phyloP scores from a whole-genome alignment of 176 grass and related monocot genomes.

The Poa annua region DNA sequence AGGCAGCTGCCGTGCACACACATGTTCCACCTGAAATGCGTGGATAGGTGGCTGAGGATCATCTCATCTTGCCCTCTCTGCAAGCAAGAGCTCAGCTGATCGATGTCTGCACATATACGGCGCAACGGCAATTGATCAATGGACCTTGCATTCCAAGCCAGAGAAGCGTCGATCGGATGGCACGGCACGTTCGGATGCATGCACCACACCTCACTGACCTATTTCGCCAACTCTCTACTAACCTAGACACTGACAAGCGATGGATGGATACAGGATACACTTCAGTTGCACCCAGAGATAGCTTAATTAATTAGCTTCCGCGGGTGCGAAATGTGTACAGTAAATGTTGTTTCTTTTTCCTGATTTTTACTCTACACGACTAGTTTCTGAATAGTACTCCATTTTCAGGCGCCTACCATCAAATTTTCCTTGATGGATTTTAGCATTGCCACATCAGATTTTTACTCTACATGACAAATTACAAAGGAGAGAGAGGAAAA shows the following conservation, averaged over 20 bases:
- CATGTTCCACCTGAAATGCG: constrained; percentile 88
- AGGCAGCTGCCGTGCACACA: constrained; percentile 90
- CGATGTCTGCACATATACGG: constrained; percentile 35
- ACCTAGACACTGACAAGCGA: constrained; percentile 41
- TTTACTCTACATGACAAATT: too few relatives aligned
- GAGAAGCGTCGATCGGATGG: constrained; percentile 2
- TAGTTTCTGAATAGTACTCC: background rate
- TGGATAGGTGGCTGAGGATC: constrained; percentile 95
- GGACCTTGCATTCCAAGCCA: constrained; percentile 44
- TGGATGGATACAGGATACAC: constrained; percentile 5
- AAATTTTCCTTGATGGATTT: too few relatives aligned
- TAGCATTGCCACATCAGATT: too few relatives aligned
- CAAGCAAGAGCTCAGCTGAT: constrained; percentile 85
- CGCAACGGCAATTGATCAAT: background rate
- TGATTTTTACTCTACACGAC: background rate
- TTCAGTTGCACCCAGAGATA: background rate
- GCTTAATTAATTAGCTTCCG: background rate
- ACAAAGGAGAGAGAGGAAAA: too few relatives aligned
- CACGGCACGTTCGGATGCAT: constrained; percentile 35
- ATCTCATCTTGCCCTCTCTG: constrained; percentile 97
- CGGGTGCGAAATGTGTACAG: background rate
- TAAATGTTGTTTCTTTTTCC: background rate
- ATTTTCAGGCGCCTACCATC: too few relatives aligned
- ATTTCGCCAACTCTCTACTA: constrained; percentile 17
- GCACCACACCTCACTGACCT: constrained; percentile 41